Conservation (phyloP, 169 alveolate genomes). For the Cyclospora cayetanensis region DNA sequence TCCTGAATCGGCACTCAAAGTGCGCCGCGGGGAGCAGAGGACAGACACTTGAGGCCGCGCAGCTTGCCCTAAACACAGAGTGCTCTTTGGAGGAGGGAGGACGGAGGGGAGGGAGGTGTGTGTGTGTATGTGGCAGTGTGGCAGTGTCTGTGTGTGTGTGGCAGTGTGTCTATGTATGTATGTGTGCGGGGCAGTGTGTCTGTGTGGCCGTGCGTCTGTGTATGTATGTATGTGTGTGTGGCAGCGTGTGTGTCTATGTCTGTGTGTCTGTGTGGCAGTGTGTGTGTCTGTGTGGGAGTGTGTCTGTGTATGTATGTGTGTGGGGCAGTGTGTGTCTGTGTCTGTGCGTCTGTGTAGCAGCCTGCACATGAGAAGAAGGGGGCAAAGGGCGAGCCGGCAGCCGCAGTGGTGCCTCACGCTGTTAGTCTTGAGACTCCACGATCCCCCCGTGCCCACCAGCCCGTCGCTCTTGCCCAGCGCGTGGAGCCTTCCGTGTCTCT, state of each 20-base stretch:
- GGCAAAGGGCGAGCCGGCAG: too few relatives aligned
- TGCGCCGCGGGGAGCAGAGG: neutral
- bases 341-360: too few relatives aligned
- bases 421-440: conserved; percentile 2
- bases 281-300: too few relatives aligned
- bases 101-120: neutral
- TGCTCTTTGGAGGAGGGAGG: too few relatives aligned
- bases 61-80: neutral
- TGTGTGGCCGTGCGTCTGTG: neutral
- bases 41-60: neutral
- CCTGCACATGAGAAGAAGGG: too few relatives aligned
- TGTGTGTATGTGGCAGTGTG: neutral
- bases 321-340: too few relatives aligned
- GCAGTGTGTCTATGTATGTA: neutral
- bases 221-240: too few relatives aligned
- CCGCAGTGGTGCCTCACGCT: neutral
- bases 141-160: neutral
- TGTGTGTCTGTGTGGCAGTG: too few relatives aligned
- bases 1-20: conserved; percentile 58
- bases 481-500: neutral
- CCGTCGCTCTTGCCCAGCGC: conserved; percentile 50
- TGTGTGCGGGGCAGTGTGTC: neutral
- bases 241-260: too few relatives aligned
- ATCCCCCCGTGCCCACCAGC: conserved; percentile 26
- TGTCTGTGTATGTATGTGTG: neutral